Evolutionary conservation across 495 filamentous ascomycete species (phyloP).

Genomic region (Aspergillus cavernicola): DNA sequence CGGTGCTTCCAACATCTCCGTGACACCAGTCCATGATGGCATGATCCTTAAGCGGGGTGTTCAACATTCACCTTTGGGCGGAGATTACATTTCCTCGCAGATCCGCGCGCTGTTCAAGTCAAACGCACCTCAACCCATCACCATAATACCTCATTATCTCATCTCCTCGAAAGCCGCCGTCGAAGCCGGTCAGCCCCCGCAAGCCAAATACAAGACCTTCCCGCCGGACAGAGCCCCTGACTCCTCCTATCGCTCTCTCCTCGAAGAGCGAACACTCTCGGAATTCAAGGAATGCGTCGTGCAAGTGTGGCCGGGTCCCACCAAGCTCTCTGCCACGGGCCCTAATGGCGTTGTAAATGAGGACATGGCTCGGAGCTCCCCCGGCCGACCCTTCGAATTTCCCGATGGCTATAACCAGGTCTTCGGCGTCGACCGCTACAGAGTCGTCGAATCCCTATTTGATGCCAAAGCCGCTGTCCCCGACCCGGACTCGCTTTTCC

Average conservation of each 20-base stretch:
- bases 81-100: conserved; percentile 85
- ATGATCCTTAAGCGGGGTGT: conserved; percentile 88
- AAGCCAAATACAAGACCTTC: conserved; percentile 66
- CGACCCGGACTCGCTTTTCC: conserved; percentile 42
- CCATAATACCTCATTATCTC: conserved; percentile 81
- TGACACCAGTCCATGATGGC: conserved; percentile 91
- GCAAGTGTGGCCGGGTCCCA: conserved; percentile 85
- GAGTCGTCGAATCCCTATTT: conserved; percentile 81
- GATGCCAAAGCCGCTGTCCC: conserved; percentile 62
- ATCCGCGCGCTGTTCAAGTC: conserved; percentile 73
- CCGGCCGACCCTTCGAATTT: conserved; percentile 88
- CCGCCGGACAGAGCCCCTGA: conserved; percentile 56
- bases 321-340: conserved; percentile 55
- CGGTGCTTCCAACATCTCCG: conserved; percentile 83
- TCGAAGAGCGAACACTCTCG: conserved; percentile 89
- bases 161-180: conserved; percentile 81
- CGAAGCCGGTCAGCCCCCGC: conserved; percentile 77
- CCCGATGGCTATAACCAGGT: conserved; percentile 93
- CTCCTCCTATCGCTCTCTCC: conserved; percentile 68
- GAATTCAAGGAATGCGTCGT: conserved; percentile 98
- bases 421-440: conserved; percentile 82
- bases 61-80: conserved; percentile 76
- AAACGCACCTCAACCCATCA: conserved; percentile 69
- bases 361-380: conserved; percentile 60
- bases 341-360: conserved; percentile 60